Conservation (phyloP, 2,329 filamentous ascomycete species). For the Fusarium annulatum region DNA sequence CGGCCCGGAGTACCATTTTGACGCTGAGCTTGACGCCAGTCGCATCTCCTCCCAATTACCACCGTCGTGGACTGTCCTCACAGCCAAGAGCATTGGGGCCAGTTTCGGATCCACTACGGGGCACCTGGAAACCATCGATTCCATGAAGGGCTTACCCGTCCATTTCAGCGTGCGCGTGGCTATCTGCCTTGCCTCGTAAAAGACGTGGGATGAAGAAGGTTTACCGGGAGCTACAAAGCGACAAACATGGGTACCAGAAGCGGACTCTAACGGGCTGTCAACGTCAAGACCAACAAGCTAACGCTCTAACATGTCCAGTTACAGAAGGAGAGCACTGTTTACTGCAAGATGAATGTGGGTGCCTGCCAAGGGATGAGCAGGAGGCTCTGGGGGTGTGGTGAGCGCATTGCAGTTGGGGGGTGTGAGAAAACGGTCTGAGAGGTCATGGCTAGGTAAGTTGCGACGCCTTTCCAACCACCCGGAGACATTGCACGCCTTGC, state of each 20-base stretch:
- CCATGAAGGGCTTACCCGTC: constrained; percentile 7
- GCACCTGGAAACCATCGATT: constrained; percentile 26
- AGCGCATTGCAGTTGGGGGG: constrained; percentile 8
- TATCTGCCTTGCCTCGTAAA: neutral
- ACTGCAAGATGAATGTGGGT: constrained; percentile 18
- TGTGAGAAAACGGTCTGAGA: constrained; percentile 22
- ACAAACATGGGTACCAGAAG: constrained; percentile 4
- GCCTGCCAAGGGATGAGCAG: constrained; percentile 21
- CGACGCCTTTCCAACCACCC: constrained; percentile 35
- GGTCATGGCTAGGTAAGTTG: constrained; percentile 3
- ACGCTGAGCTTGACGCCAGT: constrained; percentile 33
- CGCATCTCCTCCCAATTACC: constrained; percentile 29
- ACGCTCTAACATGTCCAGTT: constrained; percentile 18
- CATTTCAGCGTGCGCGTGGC: constrained; percentile 23
- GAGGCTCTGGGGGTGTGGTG: constrained; percentile 16
- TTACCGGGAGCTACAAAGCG: constrained; percentile 8
- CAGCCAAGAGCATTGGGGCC: constrained; percentile 32
- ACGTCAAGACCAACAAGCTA: constrained; percentile 26
- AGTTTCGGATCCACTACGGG: constrained; percentile 32
- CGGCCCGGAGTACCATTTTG: constrained; percentile 36
- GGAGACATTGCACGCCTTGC: constrained; percentile 33
- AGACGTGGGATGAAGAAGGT: constrained; percentile 16
- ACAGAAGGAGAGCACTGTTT: constrained; percentile 22
- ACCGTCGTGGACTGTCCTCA: constrained; percentile 29
- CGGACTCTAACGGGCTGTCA: constrained; percentile 18